Percentiles rank a stretch among this genome's conserved stretches.
Evolutionary conservation across 176 grass and related monocot species (phyloP).

Genomic region (Carex scoparia): DNA sequence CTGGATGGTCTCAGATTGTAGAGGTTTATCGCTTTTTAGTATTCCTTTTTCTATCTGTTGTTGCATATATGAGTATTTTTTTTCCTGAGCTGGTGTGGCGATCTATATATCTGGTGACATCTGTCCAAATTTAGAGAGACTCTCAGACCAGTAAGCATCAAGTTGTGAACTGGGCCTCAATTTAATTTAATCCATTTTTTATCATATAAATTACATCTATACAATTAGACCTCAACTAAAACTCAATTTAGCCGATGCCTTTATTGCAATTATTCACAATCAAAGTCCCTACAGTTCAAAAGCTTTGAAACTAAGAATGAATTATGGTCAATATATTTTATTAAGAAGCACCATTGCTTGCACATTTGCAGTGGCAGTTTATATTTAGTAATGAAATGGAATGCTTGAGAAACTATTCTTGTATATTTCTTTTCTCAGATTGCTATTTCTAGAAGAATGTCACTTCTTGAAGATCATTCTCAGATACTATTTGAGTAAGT

Average conservation of each 20-base stretch:
- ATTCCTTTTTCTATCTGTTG: background rate
- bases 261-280: background rate
- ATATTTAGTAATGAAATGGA: background rate
- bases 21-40: slow-evolving; percentile 51
- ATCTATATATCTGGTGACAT: background rate
- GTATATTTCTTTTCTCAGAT: slow-evolving; percentile 48
- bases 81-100: background rate
- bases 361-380: background rate
- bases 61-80: background rate
- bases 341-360: background rate
- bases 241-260: background rate
- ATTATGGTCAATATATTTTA: background rate
- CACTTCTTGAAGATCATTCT: slow-evolving; percentile 77
- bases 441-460: slow-evolving; percentile 93
- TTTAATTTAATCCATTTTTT: background rate
- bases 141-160: background rate
- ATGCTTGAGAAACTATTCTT: background rate
- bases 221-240: background rate
- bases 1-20: slow-evolving; percentile 94
- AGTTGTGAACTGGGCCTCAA: background rate
- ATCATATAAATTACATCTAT: background rate
- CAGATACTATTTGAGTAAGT: slow-evolving; percentile 97
- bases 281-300: background rate
- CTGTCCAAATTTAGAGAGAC: background rate
- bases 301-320: background rate